Evolutionary conservation across 345 rosid species (phyloP), one percentile per base, ranked within the genome.

Genomic region (Corchorus capsularis): DNA sequence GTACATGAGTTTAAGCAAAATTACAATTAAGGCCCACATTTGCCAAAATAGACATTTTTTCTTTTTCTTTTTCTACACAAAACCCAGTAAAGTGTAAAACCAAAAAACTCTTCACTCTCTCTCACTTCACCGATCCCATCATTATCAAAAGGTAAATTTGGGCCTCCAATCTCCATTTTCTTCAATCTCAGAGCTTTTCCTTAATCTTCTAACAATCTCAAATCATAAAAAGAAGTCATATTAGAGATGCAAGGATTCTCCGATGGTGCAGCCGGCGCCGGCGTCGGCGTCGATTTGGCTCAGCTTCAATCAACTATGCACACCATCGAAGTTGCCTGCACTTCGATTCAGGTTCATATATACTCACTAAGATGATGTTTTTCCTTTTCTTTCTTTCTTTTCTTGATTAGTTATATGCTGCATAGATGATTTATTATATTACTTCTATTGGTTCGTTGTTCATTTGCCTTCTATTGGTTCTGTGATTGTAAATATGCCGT

Each of bases 271-370:
- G 43, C 43, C 43, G 43, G 43, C 43, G 43, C 43, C 19, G 85
- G 73, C 71, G 77, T 75, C 46, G 97, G 73, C 66, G 80, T 78
- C 57, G 97, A 93, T 78, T 81, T 92, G 82, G 86, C 87, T 43
- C 93, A 85, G 76, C 87, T 93, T 17, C 95, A 89, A 67, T 89
- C 98, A 75, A 91, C 96, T 63, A 91, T 96, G 99, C 92, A 80
- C n/a, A 85, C 97, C 82, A 93, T 96, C 83, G 99, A 96, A 85
- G 83, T 86, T 57, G 99, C 99, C 70, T 96, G 98, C 88, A 79
- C 96, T 79, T 86, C 91, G 75, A 86, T 93, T 81, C 97, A 96
- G 96, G 99, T 96, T 69, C 62, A 56, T 47, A 52, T n/a, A 49
- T 73, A 32, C 60, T 64, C 61, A 64, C 55, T 46, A 27, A 6